phyloP scores from a whole-genome alignment of 164 flowering plant genomes.

The Vitis labrusca region DNA sequence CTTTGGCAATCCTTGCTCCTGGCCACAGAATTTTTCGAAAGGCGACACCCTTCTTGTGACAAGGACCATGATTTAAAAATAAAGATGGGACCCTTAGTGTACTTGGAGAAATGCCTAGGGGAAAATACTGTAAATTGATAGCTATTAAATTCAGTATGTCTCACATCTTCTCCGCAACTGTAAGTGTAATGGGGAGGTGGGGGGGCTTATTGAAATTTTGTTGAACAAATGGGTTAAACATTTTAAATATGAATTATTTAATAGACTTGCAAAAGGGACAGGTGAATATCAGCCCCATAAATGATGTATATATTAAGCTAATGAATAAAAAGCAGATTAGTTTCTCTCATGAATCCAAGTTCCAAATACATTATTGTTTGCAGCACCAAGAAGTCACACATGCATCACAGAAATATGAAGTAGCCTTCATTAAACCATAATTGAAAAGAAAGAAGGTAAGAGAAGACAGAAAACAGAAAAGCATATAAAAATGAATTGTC shows the following conservation, averaged over 20 bases:
- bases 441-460: not conserved
- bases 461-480: too few relatives aligned
- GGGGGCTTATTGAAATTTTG: constrained; percentile 4
- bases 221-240: not conserved
- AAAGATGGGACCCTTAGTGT: not conserved
- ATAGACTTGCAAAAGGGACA: constrained; percentile 8
- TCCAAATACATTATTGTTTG: constrained; percentile 4
- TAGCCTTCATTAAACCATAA: not conserved
- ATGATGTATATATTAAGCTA: constrained; percentile 12
- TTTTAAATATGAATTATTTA: constrained; percentile 1
- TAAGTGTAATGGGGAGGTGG: constrained; percentile 8
- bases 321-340: not conserved
- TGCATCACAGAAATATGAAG: not conserved
- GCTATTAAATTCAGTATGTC: constrained; percentile 4
- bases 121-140: constrained; percentile 10
- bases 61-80: not conserved
- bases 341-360: not conserved
- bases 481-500: not conserved
- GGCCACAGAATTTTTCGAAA: constrained; percentile 80
- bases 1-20: constrained; percentile 75
- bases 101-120: not conserved
- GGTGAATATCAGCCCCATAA: constrained; percentile 1
- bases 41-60: constrained; percentile 35
- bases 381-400: not conserved
- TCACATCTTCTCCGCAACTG: constrained; percentile 4